Conservation (phyloP, 768 basidiomycete species). For the Termitomyces sp. region DNA sequence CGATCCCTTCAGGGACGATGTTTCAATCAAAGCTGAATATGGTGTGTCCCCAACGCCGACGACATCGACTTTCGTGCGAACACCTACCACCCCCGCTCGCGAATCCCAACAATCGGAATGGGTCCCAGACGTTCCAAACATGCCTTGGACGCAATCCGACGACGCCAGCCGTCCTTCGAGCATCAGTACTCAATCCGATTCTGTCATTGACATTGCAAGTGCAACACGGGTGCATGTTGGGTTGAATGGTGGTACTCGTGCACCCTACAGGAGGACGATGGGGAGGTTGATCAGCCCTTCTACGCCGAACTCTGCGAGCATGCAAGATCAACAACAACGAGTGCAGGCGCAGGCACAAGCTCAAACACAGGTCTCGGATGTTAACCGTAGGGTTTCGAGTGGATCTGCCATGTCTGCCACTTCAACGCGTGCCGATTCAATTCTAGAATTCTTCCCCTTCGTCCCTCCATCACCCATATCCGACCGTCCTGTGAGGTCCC, state of each 20-base stretch:
- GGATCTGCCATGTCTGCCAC: conserved; percentile 67
- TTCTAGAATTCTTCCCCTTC: conserved; percentile 85
- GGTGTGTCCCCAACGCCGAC: conserved; percentile 39
- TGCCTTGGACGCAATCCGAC: conserved; percentile 41
- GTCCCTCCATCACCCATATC: conserved; percentile 89
- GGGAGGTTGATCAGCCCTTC: conserved; percentile 56
- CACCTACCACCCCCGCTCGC: conserved; percentile 22
- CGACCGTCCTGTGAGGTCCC: conserved; percentile 72
- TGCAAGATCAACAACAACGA: conserved; percentile 69
- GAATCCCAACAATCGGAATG: conserved; percentile 33
- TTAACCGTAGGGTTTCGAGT: conserved; percentile 54
- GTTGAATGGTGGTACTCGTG: conserved; percentile 40
- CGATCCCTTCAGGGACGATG: conserved; percentile 68
- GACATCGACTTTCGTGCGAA: conserved; percentile 38
- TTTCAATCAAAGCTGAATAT: conserved; percentile 36
- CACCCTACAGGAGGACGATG: conserved; percentile 60
- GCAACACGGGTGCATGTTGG: conserved; percentile 71
- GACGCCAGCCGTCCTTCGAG: conserved; percentile 56
- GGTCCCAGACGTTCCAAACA: conserved; percentile 35
- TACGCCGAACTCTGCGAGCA: conserved; percentile 29
- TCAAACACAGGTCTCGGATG: conserved; percentile 54
- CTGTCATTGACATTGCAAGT: conserved; percentile 57
- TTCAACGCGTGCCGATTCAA: conserved; percentile 78
- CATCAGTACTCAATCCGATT: conserved; percentile 61
- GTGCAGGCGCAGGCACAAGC: conserved; percentile 66